A percentile compares a stretch with the other conserved stretches of the same genome.
Conservation (phyloP, 1,284 basidiomycete species). For the Microbotryomycetes sp. region DNA sequence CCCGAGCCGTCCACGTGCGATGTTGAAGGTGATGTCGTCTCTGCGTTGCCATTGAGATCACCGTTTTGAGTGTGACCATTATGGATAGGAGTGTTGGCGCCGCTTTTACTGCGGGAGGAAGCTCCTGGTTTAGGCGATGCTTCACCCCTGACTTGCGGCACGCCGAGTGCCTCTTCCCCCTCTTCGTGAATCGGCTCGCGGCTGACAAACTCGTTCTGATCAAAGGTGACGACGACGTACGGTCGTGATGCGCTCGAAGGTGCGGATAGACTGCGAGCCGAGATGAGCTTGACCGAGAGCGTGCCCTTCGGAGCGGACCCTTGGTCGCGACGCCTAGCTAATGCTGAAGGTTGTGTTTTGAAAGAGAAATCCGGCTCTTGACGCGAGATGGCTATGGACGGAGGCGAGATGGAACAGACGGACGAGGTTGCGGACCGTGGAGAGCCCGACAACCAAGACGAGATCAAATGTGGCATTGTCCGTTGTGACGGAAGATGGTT, state of each 20-base stretch:
- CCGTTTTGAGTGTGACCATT: too few relatives aligned
- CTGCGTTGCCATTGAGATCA: neutral
- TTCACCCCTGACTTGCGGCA: conserved; percentile 48
- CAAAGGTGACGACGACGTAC: conserved; percentile 96
- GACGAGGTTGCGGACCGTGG: neutral
- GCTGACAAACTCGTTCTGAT: conserved; percentile 97
- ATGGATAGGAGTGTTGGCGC: neutral
- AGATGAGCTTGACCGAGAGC: conserved; percentile 92
- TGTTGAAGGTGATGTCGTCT: neutral
- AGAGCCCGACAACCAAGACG: neutral
- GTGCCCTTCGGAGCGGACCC: conserved; percentile 53
- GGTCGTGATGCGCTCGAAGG: conserved; percentile 59
- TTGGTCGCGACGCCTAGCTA: conserved; percentile 5
- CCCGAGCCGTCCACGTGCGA: neutral
- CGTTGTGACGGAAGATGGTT: too few relatives aligned
- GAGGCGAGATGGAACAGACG: neutral
- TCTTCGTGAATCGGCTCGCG: conserved; percentile 76
- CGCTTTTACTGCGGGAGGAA: neutral
- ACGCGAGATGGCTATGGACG: conserved; percentile 21
- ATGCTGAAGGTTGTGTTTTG: conserved; percentile 18
- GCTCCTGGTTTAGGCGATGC: conserved; percentile 3
- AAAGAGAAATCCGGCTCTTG: conserved; percentile 31
- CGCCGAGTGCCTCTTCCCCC: conserved; percentile 79
- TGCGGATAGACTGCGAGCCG: conserved; percentile 77
- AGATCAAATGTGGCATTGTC: too few relatives aligned